Conservation (phyloP, 1,284 basidiomycete species). For the Cystobasidium sp. region DNA sequence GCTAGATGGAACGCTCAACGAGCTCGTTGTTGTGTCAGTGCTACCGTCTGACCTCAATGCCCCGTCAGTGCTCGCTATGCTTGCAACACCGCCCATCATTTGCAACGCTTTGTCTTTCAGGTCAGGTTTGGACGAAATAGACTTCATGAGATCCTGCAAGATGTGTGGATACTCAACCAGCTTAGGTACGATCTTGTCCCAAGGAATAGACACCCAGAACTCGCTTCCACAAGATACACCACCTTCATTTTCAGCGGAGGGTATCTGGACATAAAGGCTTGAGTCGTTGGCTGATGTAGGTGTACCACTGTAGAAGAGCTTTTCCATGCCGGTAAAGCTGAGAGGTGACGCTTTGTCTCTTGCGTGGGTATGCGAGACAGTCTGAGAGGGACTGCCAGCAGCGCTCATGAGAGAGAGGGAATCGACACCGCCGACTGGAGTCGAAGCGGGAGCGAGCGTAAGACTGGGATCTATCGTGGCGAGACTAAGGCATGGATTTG, state of each 20-base stretch:
- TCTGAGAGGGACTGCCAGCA: no score
- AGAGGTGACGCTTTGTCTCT: neutral
- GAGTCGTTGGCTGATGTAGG: constrained; percentile 10
- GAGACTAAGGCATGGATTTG: neutral
- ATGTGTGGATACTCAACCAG: constrained; percentile 7
- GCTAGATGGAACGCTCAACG: neutral
- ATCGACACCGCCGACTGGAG: neutral
- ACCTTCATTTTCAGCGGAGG: constrained; percentile 31
- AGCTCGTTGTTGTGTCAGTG: constrained; percentile 2
- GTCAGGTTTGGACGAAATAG: constrained; percentile 6
- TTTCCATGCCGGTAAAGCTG: constrained; percentile 20
- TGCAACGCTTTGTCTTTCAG: constrained; percentile 9
- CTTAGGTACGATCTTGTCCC: constrained; percentile 33
- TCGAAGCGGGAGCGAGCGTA: neutral
- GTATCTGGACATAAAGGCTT: constrained; percentile 36
- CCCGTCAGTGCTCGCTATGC: neutral
- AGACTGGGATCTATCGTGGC: neutral
- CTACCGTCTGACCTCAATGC: neutral
- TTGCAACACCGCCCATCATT: neutral
- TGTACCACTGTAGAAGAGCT: constrained; percentile 32
- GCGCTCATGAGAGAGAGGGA: no score
- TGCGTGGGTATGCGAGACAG: no score
- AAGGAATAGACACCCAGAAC: constrained; percentile 39
- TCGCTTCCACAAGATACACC: constrained; percentile 24
- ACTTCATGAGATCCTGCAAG: neutral